Evolutionary conservation across 2,329 filamentous ascomycete species (phyloP), one percentile per base, ranked within the genome.

Genomic region (Mariannaea elegans): DNA sequence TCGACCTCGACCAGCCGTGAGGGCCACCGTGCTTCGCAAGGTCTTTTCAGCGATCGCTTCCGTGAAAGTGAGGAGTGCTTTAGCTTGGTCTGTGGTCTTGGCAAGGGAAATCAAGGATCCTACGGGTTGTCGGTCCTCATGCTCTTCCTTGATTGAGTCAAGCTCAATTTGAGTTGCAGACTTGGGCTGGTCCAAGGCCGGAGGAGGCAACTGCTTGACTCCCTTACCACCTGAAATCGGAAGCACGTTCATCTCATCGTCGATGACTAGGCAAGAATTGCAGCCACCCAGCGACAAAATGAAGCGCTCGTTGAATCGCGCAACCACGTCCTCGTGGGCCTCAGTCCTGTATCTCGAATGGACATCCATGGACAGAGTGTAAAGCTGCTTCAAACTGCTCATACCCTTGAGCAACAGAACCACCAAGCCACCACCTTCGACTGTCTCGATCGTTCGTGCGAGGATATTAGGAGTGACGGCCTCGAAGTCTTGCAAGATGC

Each of bases 11-110:
- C 90, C 94, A 16, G 95, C 95, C 10, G 95, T 99, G 67, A 99
- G 77, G 1, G 95, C 91, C 32, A 99, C 95, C 0, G 95, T 99
- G 76, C 91, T 97, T 66, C 92, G 88, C 67, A 99, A 80, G 0
- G 94, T 97, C 84, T 99, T 99, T 77, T 98, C 95, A 1, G 93
- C 89, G 69, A 99, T 97, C 2, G 94, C 93, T 72, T 98, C 95
- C 39, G 97, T 93, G 71, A 99, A 99, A 0, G 93, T 98, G 56
- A 98, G 81, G n/a, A 99, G 84, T 0, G 95, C 94, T 80, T 97
- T 97, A 10, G 94, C 96, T 74, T 99, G 95, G 71, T 99, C 96
- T 2, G 94, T 90, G 0, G 96, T 99, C 73, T 89, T 92, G 8
- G 95, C 92, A 38, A 99, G 84, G 55, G 88, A 90, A 49, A 98